These are phyloP conservation scores for Mycena vitilis DNA, from an alignment of 768 basidiomycete genomes.

Conservation along the genomic window DNA sequence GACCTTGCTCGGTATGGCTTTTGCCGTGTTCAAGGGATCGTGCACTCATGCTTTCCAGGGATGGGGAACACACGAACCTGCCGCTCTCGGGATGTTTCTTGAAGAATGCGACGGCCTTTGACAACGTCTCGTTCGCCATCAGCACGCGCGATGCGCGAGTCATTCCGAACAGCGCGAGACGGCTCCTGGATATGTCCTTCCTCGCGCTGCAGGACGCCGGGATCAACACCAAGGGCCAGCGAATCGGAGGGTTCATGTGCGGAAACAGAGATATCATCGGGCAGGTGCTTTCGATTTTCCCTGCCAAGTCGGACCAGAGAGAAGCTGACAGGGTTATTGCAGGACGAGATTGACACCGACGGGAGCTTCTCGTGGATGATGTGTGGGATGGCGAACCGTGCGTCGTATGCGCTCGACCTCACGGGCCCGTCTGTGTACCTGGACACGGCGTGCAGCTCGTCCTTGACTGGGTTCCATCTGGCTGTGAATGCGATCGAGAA, in stretches of 20 bases:
- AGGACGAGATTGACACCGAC: not conserved
- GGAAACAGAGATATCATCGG: not conserved
- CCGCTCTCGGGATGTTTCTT: not conserved
- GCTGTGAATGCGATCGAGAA: slow-evolving; percentile 48
- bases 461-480: slow-evolving; percentile 51
- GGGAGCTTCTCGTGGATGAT: slow-evolving; percentile 21
- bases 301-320: too few relatives aligned
- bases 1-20: not conserved
- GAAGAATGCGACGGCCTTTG: not conserved
- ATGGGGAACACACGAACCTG: not conserved
- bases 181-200: not conserved
- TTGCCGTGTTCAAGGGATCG: not conserved
- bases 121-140: not conserved
- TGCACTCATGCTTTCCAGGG: not conserved
- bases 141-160: not conserved
- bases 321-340: not conserved
- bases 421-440: slow-evolving; percentile 49
- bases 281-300: too few relatives aligned
- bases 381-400: slow-evolving; percentile 41
- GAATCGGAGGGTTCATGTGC: not conserved
- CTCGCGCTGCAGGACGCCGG: not conserved
- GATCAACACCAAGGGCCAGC: not conserved
- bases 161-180: not conserved
- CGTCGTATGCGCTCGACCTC: slow-evolving; percentile 43
- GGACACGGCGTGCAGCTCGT: slow-evolving; percentile 54